Percentiles rank a stretch among this genome's conserved stretches.
These are phyloP conservation scores for Podaxis rugospora DNA, from an alignment of 768 basidiomycete species.

Conservation along the genomic window DNA sequence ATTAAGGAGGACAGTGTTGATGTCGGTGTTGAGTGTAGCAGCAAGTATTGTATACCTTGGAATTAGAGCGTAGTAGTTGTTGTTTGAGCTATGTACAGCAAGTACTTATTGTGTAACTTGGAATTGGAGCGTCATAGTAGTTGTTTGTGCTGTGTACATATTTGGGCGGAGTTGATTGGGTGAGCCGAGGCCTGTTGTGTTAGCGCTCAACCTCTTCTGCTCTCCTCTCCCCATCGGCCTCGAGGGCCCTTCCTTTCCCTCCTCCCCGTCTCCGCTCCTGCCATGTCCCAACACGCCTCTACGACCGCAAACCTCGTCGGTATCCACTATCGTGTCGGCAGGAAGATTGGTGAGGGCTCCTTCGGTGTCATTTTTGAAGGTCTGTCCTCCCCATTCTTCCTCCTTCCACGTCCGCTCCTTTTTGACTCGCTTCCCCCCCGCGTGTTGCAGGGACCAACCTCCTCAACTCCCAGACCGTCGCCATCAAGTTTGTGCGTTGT, in stretches of 20 bases:
- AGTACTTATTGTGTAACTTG: not conserved
- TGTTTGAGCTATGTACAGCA: not conserved
- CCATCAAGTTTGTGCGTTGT: conserved; percentile 96
- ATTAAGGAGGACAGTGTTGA: conserved; percentile 18
- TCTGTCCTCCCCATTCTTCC: conserved; percentile 21
- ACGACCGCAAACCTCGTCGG: conserved; percentile 81
- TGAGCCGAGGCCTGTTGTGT: conserved; percentile 13
- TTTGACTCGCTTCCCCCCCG: not conserved
- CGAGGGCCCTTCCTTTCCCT: conserved; percentile 22
- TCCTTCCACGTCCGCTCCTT: not conserved
- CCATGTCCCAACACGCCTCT: conserved; percentile 54
- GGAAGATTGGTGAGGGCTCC: conserved; percentile 98
- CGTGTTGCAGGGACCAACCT: conserved; percentile 79
- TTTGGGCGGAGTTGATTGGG: conserved; percentile 30
- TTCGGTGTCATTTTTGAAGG: conserved; percentile 97
- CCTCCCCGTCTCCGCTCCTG: conserved; percentile 35
- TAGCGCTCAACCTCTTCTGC: conserved; percentile 11
- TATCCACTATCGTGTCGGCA: conserved; percentile 95
- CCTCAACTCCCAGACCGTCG: conserved; percentile 96
- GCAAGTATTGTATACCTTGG: not conserved
- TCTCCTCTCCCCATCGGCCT: conserved; percentile 20
- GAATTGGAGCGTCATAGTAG: not conserved
- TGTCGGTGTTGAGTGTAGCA: conserved; percentile 4
- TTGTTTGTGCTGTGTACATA: conserved; percentile 12
- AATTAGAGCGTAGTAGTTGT: not conserved